Evolutionary conservation across 192 early-diverging fungal genomes (phyloP).

Genomic region (Coemansia sp.): DNA sequence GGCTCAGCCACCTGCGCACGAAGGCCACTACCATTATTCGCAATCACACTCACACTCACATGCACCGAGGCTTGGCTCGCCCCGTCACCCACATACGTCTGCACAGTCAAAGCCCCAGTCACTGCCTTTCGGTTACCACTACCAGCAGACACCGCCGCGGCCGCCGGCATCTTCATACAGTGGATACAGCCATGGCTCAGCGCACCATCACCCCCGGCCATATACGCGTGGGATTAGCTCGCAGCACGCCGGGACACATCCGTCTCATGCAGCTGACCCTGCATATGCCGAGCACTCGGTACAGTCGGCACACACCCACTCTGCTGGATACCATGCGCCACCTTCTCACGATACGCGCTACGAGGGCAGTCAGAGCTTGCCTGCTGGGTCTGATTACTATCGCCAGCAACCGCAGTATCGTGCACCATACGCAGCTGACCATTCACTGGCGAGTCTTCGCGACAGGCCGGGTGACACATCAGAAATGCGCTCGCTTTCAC

Average conservation of each 20-base stretch:
- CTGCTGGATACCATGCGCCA: not conserved
- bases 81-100: slow-evolving; percentile 5
- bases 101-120: slow-evolving; percentile 18
- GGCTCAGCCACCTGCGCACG: slow-evolving; percentile 6
- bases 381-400: not conserved
- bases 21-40: slow-evolving; percentile 3
- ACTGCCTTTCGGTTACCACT: slow-evolving; percentile 2
- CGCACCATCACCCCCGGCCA: not conserved
- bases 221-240: not conserved
- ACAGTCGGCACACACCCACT: not conserved
- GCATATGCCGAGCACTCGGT: not conserved
- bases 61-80: not conserved
- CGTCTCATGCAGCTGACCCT: not conserved
- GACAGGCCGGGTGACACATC: not conserved
- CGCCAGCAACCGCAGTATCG: slow-evolving; percentile 10
- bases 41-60: not conserved
- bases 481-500: not conserved
- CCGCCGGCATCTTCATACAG: not conserved
- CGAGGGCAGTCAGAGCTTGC: slow-evolving; percentile 1
- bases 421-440: not conserved
- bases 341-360: slow-evolving; percentile 1
- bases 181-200: not conserved
- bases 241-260: not conserved
- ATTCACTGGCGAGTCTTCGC: slow-evolving; percentile 3
- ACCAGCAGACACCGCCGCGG: not conserved